A percentile compares a stretch with the other conserved stretches of the same genome.
phyloP scores from a whole-genome alignment of 2,329 filamentous ascomycete species.

The Myriangium duriaei region DNA sequence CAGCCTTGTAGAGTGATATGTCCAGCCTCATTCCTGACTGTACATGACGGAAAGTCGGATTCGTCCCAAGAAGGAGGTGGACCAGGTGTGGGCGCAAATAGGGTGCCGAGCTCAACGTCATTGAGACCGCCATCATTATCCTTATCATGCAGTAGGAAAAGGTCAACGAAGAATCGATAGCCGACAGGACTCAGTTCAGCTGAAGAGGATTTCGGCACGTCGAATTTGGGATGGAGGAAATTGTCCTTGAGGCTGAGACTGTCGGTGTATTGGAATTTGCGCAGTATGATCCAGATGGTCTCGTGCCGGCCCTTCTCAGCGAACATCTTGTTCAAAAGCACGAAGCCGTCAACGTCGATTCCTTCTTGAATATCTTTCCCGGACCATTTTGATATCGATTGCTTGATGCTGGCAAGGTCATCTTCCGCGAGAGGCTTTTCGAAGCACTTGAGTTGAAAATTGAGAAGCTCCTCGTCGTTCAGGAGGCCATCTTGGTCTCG shows the following conservation, averaged over 20 bases:
- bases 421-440: slow-evolving; percentile 70
- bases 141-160: slow-evolving; percentile 90
- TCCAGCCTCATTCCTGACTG: slow-evolving; percentile 87
- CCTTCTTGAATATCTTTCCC: slow-evolving; percentile 33
- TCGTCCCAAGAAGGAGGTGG: slow-evolving; percentile 79
- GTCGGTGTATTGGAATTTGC: slow-evolving; percentile 93
- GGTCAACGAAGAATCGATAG: slow-evolving; percentile 93
- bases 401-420: slow-evolving; percentile 83
- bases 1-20: slow-evolving; percentile 94
- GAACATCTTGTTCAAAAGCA: slow-evolving; percentile 89
- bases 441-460: slow-evolving; percentile 86
- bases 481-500: slow-evolving; percentile 91
- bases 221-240: slow-evolving; percentile 86
- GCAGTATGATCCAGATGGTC: slow-evolving; percentile 93
- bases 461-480: slow-evolving; percentile 78
- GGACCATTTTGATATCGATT: slow-evolving; percentile 55
- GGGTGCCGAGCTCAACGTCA: slow-evolving; percentile 65
- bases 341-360: slow-evolving; percentile 70
- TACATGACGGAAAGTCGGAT: slow-evolving; percentile 80
- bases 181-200: slow-evolving; percentile 88
- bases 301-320: slow-evolving; percentile 96
- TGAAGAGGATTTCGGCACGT: slow-evolving; percentile 82
- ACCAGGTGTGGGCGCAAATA: slow-evolving; percentile 89
- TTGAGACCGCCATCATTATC: slow-evolving; percentile 95
- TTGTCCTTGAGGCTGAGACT: slow-evolving; percentile 82